Percentiles rank a stretch among this genome's conserved stretches.
These are phyloP conservation scores for Botrytis medusae DNA, from an alignment of 2,329 filamentous ascomycete species.

Conservation along the genomic window DNA sequence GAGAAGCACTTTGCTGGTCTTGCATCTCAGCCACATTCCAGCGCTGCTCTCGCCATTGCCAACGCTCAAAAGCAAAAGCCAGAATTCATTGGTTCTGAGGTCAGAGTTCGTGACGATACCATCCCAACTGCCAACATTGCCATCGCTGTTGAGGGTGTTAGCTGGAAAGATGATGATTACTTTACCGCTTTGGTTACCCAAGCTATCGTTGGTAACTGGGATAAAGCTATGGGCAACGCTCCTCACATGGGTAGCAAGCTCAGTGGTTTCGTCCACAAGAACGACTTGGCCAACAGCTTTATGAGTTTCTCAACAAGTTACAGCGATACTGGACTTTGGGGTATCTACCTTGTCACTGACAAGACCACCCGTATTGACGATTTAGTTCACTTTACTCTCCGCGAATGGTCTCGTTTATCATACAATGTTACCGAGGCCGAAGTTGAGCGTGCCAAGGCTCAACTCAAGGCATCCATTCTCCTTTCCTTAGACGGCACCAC, in stretches of 20 bases:
- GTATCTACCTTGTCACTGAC: slow-evolving; percentile 97
- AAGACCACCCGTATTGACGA: slow-evolving; percentile 86
- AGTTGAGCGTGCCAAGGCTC: slow-evolving; percentile 97
- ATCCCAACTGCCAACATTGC: slow-evolving; percentile 97
- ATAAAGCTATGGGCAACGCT: slow-evolving; percentile 97
- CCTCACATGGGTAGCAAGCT: slow-evolving; percentile 98
- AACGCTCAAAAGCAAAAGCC: slow-evolving; percentile 75
- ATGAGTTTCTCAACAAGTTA: slow-evolving; percentile 99
- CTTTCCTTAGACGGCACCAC: slow-evolving; percentile 97
- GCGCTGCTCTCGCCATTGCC: slow-evolving; percentile 69
- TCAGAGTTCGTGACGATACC: slow-evolving; percentile 93
- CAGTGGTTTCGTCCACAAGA: slow-evolving; percentile 88
- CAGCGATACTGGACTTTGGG: slow-evolving; percentile 99
- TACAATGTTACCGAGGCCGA: slow-evolving; percentile 85
- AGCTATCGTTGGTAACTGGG: slow-evolving; percentile 99
- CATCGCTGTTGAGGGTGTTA: slow-evolving; percentile 97
- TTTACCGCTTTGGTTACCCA: slow-evolving; percentile 97
- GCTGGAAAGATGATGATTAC: slow-evolving; percentile 99
- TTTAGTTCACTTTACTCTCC: slow-evolving; percentile 95
- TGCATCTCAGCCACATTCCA: slow-evolving; percentile 71
- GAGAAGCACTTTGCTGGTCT: slow-evolving; percentile 91
- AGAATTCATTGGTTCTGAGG: slow-evolving; percentile 94
- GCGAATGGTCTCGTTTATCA: slow-evolving; percentile 95
- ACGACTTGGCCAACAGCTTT: slow-evolving; percentile 98
- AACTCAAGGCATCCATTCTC: slow-evolving; percentile 97